Evolutionary conservation across 768 basidiomycete species (phyloP), one percentile per base, ranked within the genome.

Genomic region (Candolleomyces eurysporus): DNA sequence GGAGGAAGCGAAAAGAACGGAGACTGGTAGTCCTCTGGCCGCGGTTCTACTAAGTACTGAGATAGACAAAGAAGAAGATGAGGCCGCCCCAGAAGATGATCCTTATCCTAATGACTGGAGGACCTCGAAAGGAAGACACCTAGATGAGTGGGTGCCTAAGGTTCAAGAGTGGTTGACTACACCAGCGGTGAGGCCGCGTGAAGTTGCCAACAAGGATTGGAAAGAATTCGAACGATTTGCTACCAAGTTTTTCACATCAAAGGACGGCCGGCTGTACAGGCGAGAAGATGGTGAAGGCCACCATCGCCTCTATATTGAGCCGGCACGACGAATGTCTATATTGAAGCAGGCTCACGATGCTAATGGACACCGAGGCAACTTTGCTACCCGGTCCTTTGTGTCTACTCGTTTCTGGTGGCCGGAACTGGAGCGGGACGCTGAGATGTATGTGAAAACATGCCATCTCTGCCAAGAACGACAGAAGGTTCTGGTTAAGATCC

Each of bases 381-480:
- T 63, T 45, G 59, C 72, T 2, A 67, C 66, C 0, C 49, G 57
- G 11, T 30, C 59, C 0, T 63, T 60, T 13, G 19, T 75, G 0
- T n/a, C 31, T 7, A 67, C 71, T 26, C 61, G 70, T 0, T 72
- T 69, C 52, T 75, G 69, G 69, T 71, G 76, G 69, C 72, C 74
- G 0, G 50, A 67, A 0, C 59, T 76, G 2, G 58, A 67, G 0
- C 43, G 66, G 0, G 70, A 78, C 36, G 49, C 78, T 1, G 62
- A 65, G 0, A 76, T 73, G 71, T 77, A 66, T 56, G 60, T 76
- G 1, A 54, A 64, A 3, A 72, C 75, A 0, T 81, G 80, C 57
- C 74, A 79, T 49, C 54, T 66, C 6, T 81, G 81, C 58, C 80
- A 82, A 52, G 50, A 66, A 0, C 61, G 69, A 0, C 67, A 69